Evolutionary conservation across 768 basidiomycete species (phyloP).

Genomic region (Russula foetens): DNA sequence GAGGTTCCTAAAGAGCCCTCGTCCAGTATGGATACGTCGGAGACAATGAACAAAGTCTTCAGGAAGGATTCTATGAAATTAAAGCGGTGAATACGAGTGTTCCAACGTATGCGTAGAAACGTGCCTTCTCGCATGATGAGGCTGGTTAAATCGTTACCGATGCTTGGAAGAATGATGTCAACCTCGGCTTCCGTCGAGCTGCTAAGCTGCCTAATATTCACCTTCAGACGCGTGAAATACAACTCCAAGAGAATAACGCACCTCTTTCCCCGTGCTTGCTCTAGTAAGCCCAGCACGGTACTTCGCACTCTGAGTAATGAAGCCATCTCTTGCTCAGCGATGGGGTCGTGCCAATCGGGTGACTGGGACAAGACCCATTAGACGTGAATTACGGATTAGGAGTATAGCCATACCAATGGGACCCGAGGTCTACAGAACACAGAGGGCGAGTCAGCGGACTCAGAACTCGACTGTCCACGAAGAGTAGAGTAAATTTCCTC

Average conservation of each 20-base stretch:
- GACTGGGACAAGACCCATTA: slow-evolving; percentile 30
- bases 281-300: slow-evolving; percentile 57
- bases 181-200: slow-evolving; percentile 75
- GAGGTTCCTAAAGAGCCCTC: slow-evolving; percentile 34
- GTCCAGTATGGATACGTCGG: slow-evolving; percentile 50
- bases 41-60: slow-evolving; percentile 75
- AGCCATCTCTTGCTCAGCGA: slow-evolving; percentile 55
- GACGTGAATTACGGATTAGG: not conserved
- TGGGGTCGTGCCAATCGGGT: slow-evolving; percentile 51
- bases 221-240: not conserved
- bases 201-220: slow-evolving; percentile 46
- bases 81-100: not conserved
- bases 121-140: slow-evolving; percentile 39
- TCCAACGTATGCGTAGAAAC: not conserved
- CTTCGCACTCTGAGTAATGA: slow-evolving; percentile 51
- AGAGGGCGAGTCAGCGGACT: slow-evolving; percentile 35
- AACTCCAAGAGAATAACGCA: slow-evolving; percentile 28
- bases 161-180: slow-evolving; percentile 46
- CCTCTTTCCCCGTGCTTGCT: slow-evolving; percentile 72
- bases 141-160: slow-evolving; percentile 21
- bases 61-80: slow-evolving; percentile 48
- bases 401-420: slow-evolving; percentile 45
- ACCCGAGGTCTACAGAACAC: slow-evolving; percentile 69
- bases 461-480: slow-evolving; percentile 1
- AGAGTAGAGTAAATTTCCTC: slow-evolving; percentile 67